A percentile compares a stretch with the other conserved stretches of the same genome.
phyloP scores from a whole-genome alignment of 2,329 filamentous ascomycete genomes.

The Hymenoscyphus repandus region DNA sequence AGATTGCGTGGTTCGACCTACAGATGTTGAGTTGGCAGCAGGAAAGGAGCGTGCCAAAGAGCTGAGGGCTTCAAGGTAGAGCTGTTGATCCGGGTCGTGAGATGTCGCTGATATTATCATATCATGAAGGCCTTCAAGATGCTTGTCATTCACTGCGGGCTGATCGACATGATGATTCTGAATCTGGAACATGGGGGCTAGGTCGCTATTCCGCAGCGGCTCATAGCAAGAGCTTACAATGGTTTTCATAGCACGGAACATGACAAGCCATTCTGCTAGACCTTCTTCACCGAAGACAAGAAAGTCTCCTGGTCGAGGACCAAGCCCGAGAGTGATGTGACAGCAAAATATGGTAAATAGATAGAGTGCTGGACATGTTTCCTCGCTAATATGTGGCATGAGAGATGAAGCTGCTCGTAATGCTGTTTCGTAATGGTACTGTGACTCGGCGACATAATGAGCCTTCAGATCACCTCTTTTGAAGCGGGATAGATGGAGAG shows the following conservation, averaged over 20 bases:
- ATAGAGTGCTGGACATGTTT: slow-evolving; percentile 33
- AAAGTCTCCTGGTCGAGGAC: slow-evolving; percentile 31
- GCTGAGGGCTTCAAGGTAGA: slow-evolving; percentile 9
- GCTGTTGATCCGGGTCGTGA: slow-evolving; percentile 3
- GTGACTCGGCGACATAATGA: slow-evolving; percentile 34
- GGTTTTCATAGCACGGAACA: slow-evolving; percentile 32
- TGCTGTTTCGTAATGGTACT: slow-evolving; percentile 30
- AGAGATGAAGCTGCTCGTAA: slow-evolving; percentile 27
- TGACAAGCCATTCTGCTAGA: slow-evolving; percentile 33
- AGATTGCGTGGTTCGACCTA: neutral
- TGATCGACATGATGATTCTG: slow-evolving; percentile 11
- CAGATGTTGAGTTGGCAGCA: neutral
- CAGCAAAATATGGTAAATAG: slow-evolving; percentile 34
- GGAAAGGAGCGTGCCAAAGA: slow-evolving; percentile 8
- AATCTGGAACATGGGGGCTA: slow-evolving; percentile 16
- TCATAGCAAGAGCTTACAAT: slow-evolving; percentile 29
- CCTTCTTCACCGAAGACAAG: slow-evolving; percentile 31
- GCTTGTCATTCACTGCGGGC: slow-evolving; percentile 6
- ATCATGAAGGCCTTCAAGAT: slow-evolving; percentile 8
- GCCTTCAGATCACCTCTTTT: slow-evolving; percentile 31
- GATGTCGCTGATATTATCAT: neutral
- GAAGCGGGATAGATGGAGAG: slow-evolving; percentile 41
- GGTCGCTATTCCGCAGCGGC: slow-evolving; percentile 16
- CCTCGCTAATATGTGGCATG: slow-evolving; percentile 28
- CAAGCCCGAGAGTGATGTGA: slow-evolving; percentile 33